Conservation (phyloP, 2,329 filamentous ascomycete genomes). For the Penicillium sp. region DNA sequence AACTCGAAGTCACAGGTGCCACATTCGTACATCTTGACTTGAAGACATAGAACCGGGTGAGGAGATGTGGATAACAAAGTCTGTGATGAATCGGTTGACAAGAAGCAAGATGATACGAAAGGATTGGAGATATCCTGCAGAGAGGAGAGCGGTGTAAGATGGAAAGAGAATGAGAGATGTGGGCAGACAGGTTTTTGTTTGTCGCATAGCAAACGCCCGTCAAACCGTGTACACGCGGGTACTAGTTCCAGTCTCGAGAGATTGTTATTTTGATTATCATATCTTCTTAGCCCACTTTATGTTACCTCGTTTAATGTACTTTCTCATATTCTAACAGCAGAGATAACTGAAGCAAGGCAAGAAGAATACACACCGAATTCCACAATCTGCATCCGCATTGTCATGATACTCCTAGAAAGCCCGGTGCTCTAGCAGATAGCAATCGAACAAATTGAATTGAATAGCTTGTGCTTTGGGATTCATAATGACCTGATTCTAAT, state of each 20-base stretch:
- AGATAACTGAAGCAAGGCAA: no score
- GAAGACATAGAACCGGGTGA: background rate
- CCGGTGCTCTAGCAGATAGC: background rate
- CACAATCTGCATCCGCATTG: background rate
- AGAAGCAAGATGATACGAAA: background rate
- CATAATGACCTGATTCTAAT: background rate
- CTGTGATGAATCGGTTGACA: background rate
- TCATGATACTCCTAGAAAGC: background rate
- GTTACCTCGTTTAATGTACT: background rate
- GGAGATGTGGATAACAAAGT: background rate
- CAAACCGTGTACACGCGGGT: background rate
- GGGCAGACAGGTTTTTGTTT: background rate
- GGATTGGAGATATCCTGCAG: background rate
- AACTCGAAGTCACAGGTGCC: background rate
- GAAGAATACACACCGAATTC: no score
- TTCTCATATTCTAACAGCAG: background rate
- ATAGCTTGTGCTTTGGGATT: background rate
- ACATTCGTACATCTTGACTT: background rate
- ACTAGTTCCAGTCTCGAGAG: background rate
- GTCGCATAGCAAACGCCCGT: background rate
- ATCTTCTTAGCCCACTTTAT: background rate
- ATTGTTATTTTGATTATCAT: no score
- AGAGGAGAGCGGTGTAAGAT: background rate
- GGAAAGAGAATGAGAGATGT: background rate
- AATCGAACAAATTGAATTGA: no score